These are phyloP conservation scores for Casaregolazyma suthepensis DNA, from an alignment of 1,139 yeast species.

Conservation along the genomic window DNA sequence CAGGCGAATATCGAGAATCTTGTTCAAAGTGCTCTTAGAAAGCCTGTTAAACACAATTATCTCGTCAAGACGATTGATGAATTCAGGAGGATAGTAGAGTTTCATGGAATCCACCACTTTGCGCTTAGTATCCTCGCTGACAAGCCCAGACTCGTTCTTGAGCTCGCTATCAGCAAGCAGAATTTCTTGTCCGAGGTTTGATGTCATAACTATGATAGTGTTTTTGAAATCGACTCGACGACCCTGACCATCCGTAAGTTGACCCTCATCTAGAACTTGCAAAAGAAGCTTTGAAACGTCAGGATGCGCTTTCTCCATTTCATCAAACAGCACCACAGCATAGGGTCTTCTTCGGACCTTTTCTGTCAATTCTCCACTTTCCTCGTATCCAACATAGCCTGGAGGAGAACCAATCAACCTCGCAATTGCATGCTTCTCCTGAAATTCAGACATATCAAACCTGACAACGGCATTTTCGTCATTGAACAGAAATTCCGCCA, in stretches of 20 bases:
- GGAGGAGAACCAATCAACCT: slow-evolving; percentile 97
- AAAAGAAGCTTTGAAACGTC: slow-evolving; percentile 82
- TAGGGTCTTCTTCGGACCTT: slow-evolving; percentile 94
- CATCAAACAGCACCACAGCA: slow-evolving; percentile 87
- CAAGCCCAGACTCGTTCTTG: slow-evolving; percentile 41
- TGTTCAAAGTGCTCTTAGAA: slow-evolving; percentile 63
- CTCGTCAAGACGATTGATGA: slow-evolving; percentile 88
- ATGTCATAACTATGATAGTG: slow-evolving; percentile 94
- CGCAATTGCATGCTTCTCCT: slow-evolving; percentile 85
- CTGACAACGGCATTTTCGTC: slow-evolving; percentile 80
- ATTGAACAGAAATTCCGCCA: slow-evolving; percentile 87
- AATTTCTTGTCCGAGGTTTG: slow-evolving; percentile 91
- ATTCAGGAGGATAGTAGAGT: slow-evolving; percentile 82
- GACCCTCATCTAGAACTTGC: slow-evolving; percentile 94
- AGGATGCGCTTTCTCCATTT: slow-evolving; percentile 94
- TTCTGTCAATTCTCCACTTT: slow-evolving; percentile 88
- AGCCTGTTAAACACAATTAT: slow-evolving; percentile 83
- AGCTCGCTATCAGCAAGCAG: slow-evolving; percentile 61
- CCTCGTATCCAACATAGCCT: slow-evolving; percentile 94
- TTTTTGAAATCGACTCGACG: slow-evolving; percentile 89
- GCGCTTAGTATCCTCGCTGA: slow-evolving; percentile 43
- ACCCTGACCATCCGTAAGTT: slow-evolving; percentile 90
- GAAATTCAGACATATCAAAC: slow-evolving; percentile 97
- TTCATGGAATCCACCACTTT: slow-evolving; percentile 64
- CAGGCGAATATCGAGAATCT: slow-evolving; percentile 78